Evolutionary conservation across 78 protist species (phyloP).

Genomic region (Dictyostelium purpureum): DNA sequence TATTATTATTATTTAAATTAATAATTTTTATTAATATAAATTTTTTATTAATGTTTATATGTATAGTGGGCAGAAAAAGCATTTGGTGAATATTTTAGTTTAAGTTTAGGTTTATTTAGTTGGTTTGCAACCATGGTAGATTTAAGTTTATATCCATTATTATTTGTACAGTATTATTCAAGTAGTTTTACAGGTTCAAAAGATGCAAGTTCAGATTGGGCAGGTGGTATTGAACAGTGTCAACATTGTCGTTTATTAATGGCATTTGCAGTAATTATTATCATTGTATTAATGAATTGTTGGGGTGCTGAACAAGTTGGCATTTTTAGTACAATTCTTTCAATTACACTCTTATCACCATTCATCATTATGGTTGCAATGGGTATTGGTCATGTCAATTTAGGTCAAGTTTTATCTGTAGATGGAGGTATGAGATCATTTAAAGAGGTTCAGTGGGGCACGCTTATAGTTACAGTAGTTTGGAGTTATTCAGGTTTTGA

Average conservation of each 20-base stretch:
- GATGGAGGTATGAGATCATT: conserved; percentile 32
- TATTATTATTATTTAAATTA: background rate
- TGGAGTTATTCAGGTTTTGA: conserved; percentile 56
- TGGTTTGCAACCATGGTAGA: conserved; percentile 38
- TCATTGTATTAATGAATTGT: conserved; percentile 1
- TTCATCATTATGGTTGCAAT: conserved; percentile 41
- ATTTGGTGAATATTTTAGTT: conserved; percentile 9
- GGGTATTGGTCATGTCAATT: conserved; percentile 53
- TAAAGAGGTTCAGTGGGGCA: conserved; percentile 6
- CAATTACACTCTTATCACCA: conserved; percentile 29
- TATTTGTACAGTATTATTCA: conserved; percentile 39
- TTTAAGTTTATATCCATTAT: conserved; percentile 38
- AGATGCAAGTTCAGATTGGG: conserved; percentile 30
- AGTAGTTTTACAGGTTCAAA: conserved; percentile 4
- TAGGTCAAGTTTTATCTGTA: background rate
- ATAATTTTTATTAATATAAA: background rate
- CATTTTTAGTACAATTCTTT: conserved; percentile 9
- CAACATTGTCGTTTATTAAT: background rate
- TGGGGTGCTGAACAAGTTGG: conserved; percentile 80
- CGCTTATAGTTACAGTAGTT: background rate
- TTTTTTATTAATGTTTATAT: background rate
- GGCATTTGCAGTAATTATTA: conserved; percentile 23
- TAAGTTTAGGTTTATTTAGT: conserved; percentile 48
- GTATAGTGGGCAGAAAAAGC: conserved; percentile 71
- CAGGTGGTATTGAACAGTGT: conserved; percentile 8